Percentiles rank a stretch among this genome's conserved stretches.
Conservation (phyloP, 148 eudicot species). For the Chenopodium quinoa region DNA sequence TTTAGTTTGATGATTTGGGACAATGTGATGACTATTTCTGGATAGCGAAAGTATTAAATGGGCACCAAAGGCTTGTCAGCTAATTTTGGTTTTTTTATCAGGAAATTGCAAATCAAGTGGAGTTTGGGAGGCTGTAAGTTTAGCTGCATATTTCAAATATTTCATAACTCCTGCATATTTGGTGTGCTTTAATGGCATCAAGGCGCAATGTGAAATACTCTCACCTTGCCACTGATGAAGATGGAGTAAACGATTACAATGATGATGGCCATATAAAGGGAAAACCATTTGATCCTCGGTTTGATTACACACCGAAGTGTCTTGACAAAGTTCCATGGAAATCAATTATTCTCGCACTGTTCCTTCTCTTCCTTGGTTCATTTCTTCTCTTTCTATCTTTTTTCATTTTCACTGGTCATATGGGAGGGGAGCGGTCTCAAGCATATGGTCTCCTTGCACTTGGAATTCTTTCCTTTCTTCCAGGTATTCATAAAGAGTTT, state of each 20-base stretch:
- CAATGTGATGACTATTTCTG: too few relatives aligned
- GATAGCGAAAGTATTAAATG: too few relatives aligned
- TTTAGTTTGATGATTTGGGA: too few relatives aligned
- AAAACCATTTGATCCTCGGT: conserved; percentile 61
- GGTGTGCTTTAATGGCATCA: conserved; percentile 55
- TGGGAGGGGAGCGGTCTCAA: conserved; percentile 84
- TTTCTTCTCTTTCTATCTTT: conserved; percentile 63
- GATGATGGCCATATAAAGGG: conserved; percentile 26
- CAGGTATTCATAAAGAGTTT: conserved; percentile 44
- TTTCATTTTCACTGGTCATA: conserved; percentile 89
- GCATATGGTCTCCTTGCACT: conserved; percentile 84
- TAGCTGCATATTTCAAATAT: not conserved
- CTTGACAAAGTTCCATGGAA: conserved; percentile 85
- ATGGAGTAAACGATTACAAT: conserved; percentile 25
- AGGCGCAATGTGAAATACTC: conserved; percentile 61
- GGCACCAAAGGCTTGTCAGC: too few relatives aligned
- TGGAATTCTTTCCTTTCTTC: conserved; percentile 78
- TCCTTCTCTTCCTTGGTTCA: conserved; percentile 69
- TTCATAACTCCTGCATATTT: not conserved
- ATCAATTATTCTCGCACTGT: conserved; percentile 78
- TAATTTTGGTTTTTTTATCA: not conserved
- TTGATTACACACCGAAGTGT: conserved; percentile 64
- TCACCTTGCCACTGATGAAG: conserved; percentile 62
- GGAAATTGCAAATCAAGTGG: not conserved
- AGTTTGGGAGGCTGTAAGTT: not conserved